Conservation (phyloP, 768 basidiomycete species). For the Phylloporus sp. region DNA sequence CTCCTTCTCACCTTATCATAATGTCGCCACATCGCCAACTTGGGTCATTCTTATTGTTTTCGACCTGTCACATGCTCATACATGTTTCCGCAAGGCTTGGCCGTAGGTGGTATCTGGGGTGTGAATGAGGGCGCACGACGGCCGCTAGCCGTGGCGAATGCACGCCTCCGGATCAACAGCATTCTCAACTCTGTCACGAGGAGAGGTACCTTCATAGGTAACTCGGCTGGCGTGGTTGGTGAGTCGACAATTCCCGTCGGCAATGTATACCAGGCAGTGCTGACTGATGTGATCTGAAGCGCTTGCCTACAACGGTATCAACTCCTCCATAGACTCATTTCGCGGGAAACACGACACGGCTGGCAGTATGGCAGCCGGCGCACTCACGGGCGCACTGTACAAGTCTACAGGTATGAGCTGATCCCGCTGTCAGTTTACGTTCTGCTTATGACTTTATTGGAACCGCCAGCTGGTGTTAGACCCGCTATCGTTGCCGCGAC, state of each 20-base stretch:
- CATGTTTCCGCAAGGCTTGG: constrained; percentile 72
- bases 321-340: constrained; percentile 85
- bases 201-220: constrained; percentile 96
- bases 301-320: constrained; percentile 93
- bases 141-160: constrained; percentile 81
- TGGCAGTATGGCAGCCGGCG: constrained; percentile 92
- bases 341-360: constrained; percentile 89
- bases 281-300: constrained; percentile 53
- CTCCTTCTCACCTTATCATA: constrained; percentile 68
- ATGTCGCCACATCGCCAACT: constrained; percentile 50
- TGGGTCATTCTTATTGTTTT: constrained; percentile 78
- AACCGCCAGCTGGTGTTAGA: constrained; percentile 77
- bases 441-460: constrained; percentile 35
- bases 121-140: constrained; percentile 88
- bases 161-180: constrained; percentile 92
- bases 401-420: constrained; percentile 83
- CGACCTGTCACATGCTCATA: constrained; percentile 70
- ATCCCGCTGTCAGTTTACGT: constrained; percentile 31
- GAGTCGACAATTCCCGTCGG: constrained; percentile 41
- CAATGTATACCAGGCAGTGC: constrained; percentile 26
- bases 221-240: constrained; percentile 98
- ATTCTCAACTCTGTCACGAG: constrained; percentile 94
- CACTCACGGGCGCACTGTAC: constrained; percentile 84
- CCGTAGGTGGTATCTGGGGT: constrained; percentile 94
- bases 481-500: constrained; percentile 88